phyloP scores from a whole-genome alignment of 1,139 yeast genomes.

The Pichia sp. region DNA sequence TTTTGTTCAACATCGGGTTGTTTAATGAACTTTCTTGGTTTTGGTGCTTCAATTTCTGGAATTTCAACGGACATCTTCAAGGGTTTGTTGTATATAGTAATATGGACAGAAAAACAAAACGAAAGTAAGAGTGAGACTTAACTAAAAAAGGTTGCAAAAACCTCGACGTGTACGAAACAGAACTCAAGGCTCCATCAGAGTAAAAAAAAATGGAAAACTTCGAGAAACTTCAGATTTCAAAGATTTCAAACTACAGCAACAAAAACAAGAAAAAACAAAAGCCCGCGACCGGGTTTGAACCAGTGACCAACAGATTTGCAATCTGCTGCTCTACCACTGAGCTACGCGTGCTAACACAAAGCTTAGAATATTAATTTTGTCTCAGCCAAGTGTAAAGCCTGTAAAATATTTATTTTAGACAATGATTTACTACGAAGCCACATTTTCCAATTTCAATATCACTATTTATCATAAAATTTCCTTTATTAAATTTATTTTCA shows the following conservation, averaged over 20 bases:
- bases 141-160: background rate
- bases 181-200: background rate
- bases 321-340: slow-evolving; percentile 92
- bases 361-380: too few relatives aligned
- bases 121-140: background rate
- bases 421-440: too few relatives aligned
- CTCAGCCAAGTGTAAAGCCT: too few relatives aligned
- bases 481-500: too few relatives aligned
- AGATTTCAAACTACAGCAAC: background rate
- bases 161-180: background rate
- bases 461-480: too few relatives aligned
- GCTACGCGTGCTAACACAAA: slow-evolving; percentile 38
- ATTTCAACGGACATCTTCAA: slow-evolving; percentile 10
- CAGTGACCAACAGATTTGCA: slow-evolving; percentile 88
- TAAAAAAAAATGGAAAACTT: background rate
- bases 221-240: background rate
- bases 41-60: slow-evolving; percentile 22
- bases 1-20: slow-evolving; percentile 67
- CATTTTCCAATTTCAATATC: too few relatives aligned
- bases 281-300: slow-evolving; percentile 83
- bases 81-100: background rate
- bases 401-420: too few relatives aligned
- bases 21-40: slow-evolving; percentile 50
- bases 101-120: background rate
- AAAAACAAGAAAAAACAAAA: slow-evolving; percentile 23